Conservation (phyloP, 805 yeast species). For the Metschnikowia reukaufii region DNA sequence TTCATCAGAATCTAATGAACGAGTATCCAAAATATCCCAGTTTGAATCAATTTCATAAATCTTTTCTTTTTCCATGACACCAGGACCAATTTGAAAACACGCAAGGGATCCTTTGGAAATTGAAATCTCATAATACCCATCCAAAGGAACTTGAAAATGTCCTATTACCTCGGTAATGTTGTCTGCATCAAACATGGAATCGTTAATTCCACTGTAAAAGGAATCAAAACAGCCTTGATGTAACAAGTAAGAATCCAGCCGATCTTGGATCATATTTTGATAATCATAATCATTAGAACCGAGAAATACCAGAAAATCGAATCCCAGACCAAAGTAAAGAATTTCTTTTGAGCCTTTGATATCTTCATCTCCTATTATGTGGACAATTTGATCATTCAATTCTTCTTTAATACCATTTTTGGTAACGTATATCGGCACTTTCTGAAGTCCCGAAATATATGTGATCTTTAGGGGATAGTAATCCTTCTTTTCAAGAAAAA, state of each 20-base stretch:
- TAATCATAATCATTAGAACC: too few relatives aligned
- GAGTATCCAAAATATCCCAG: conserved; percentile 6
- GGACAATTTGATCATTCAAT: neutral
- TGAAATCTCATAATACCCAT: neutral
- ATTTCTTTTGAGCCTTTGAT: too few relatives aligned
- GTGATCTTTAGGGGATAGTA: conserved; percentile 1
- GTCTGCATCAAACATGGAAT: neutral
- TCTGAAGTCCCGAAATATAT: neutral
- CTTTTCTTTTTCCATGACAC: neutral
- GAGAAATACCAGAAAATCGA: too few relatives aligned
- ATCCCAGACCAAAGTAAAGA: too few relatives aligned
- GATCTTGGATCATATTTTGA: neutral
- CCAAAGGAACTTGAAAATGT: neutral
- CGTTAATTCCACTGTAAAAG: neutral
- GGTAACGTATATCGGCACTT: neutral
- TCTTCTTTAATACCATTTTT: neutral
- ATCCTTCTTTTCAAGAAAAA: neutral
- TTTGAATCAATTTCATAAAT: neutral
- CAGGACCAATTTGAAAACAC: conserved; percentile 8
- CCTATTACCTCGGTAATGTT: neutral
- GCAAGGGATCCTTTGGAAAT: neutral
- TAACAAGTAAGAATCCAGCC: neutral
- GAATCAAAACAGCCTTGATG: neutral
- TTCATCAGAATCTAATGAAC: neutral
- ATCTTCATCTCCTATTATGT: neutral